Base-by-base conservation (phyloP, 176 grass and related monocot genomes). In the Oryza coarctata region DNA sequence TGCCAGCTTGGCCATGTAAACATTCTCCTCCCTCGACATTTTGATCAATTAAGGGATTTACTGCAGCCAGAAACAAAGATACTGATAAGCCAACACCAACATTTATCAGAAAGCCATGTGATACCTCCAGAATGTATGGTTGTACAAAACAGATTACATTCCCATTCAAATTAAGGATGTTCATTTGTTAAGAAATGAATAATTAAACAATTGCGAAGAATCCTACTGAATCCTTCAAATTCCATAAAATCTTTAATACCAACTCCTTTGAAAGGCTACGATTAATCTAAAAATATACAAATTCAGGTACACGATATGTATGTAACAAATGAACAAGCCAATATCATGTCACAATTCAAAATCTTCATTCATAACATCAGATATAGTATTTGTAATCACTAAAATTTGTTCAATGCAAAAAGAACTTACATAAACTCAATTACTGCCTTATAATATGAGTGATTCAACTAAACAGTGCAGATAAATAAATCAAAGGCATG, bases 1-100 rank as follows among this genome's bases (percentile, higher is more conserved):
- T 0, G 94, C 90, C 28, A 97, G 77, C 91, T 97, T 97, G 84
- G 94, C 94, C 86, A 97, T 90, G 91, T 97, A 97, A 29, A 97
- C 94, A 81, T 93, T 93, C 73, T 89, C 86, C 71, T 87, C 88
- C 70, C 94, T 79, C 9, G 94, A 88, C 65, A 80, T 89, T 27
- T 63, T 75, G 82, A 8, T 30, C 3, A 76, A 69, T 3, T 8
- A 71, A 50, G 13, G 50, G 23, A 55, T 43, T 80, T 70, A 65
- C 82, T 89, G 87, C 10, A 76, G 31, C 2, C 12, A 77, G 20
- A 71, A 22, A 65, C 6, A 44, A 50, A 18, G 22, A 7, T 39
- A 76, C 2, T 13, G 18, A 65, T 80, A 14, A 84, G 17, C 3
- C 2, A 43, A 80, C 5, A 11, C 12, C 11, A 33, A 61, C 55